Conservation (phyloP, 2,329 filamentous ascomycete genomes). For the Purpureocillium takamizusanense region DNA sequence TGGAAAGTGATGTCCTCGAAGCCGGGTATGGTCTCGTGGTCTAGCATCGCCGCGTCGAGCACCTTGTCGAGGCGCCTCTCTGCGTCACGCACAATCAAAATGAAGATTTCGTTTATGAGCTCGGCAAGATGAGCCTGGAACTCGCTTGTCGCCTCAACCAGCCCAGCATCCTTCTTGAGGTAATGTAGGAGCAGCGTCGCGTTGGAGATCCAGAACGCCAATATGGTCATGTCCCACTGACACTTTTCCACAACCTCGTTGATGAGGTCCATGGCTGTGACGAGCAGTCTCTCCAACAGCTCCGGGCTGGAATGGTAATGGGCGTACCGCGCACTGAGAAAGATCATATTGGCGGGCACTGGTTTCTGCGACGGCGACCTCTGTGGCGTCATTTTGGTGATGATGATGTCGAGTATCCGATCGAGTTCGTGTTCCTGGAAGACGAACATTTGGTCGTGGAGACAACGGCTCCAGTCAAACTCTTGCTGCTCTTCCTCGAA, state of each 20-base stretch:
- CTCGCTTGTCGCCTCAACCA: conserved; percentile 71
- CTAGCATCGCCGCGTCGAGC: conserved; percentile 84
- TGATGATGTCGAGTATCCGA: conserved; percentile 86
- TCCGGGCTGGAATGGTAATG: conserved; percentile 91
- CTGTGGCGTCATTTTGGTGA: conserved; percentile 96
- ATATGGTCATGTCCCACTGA: conserved; percentile 99
- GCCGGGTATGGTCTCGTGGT: conserved; percentile 95
- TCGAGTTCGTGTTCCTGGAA: conserved; percentile 93
- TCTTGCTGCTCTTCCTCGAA: conserved; percentile 84
- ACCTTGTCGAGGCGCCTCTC: conserved; percentile 95
- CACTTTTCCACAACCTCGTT: conserved; percentile 92
- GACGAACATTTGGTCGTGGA: conserved; percentile 99
- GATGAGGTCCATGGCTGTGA: conserved; percentile 88
- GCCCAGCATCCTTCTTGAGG: conserved; percentile 81
- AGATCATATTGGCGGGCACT: conserved; percentile 93
- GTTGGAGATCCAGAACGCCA: conserved; percentile 98
- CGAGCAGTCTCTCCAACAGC: conserved; percentile 69
- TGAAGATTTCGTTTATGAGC: conserved; percentile 96
- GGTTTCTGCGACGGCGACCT: conserved; percentile 95
- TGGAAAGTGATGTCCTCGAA: conserved; percentile 96
- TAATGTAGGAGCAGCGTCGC: conserved; percentile 93
- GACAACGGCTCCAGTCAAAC: conserved; percentile 89
- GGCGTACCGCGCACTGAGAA: conserved; percentile 89
- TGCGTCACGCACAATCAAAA: conserved; percentile 91
- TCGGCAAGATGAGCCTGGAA: conserved; percentile 93